Percentiles rank a stretch among this genome's conserved stretches.
These are phyloP conservation scores for Fonsecaea nubica DNA, from an alignment of 2,329 filamentous ascomycete genomes.

Conservation along the genomic window DNA sequence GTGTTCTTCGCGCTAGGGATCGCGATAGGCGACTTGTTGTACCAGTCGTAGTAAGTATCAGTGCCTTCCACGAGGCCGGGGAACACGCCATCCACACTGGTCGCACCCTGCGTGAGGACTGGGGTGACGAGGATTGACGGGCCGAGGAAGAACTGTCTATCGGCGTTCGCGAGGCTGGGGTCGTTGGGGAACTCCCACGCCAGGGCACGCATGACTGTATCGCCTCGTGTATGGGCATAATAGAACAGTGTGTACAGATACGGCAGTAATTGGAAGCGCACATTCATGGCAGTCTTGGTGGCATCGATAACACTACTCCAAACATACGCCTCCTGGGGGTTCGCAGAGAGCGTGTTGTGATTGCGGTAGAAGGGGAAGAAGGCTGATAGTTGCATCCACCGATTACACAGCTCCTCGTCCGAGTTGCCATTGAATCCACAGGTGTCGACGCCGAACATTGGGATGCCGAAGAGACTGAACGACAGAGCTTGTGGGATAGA, in stretches of 20 bases:
- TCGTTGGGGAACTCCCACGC: conserved; percentile 76
- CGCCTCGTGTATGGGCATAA: conserved; percentile 68
- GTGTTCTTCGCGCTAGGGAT: conserved; percentile 59
- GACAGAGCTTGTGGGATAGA: conserved; percentile 78
- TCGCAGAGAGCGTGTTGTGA: conserved; percentile 69
- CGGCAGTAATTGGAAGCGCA: conserved; percentile 73
- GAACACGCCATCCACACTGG: conserved; percentile 70
- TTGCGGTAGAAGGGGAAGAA: conserved; percentile 83
- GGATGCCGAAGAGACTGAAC: conserved; percentile 76
- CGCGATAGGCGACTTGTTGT: conserved; percentile 66
- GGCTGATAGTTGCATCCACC: conserved; percentile 75
- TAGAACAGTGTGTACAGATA: conserved; percentile 80
- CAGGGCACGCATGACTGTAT: conserved; percentile 74
- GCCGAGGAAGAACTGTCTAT: conserved; percentile 76
- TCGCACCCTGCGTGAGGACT: conserved; percentile 66
- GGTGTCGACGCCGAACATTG: conserved; percentile 76
- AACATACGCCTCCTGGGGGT: conserved; percentile 72
- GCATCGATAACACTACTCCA: conserved; percentile 72
- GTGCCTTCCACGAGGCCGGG: conserved; percentile 62
- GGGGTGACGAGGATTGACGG: conserved; percentile 70
- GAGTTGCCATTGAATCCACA: conserved; percentile 74
- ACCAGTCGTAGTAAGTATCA: conserved; percentile 80
- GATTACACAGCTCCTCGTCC: conserved; percentile 72
- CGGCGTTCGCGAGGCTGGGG: conserved; percentile 68
- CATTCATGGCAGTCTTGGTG: conserved; percentile 69